phyloP scores from a whole-genome alignment of 1,139 yeast genomes.

The Debaryomycetaceae sp. region DNA sequence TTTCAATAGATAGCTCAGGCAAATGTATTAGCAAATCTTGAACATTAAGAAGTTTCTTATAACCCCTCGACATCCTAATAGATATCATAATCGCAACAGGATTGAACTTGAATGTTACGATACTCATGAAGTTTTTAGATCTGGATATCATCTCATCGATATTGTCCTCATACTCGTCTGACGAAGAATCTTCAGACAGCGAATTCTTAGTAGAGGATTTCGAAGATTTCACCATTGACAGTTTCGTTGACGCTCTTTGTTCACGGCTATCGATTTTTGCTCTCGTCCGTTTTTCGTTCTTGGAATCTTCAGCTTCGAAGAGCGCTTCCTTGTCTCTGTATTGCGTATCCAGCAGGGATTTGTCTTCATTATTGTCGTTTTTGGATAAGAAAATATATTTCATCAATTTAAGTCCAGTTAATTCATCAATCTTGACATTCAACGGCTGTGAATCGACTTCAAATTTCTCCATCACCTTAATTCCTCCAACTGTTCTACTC shows the following conservation, averaged over 20 bases:
- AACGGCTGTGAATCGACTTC: conserved; percentile 54
- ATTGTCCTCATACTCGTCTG: conserved; percentile 31
- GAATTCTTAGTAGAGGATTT: conserved; percentile 1
- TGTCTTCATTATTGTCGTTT: not conserved
- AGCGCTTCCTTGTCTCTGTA: not conserved
- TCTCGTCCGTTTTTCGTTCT: conserved; percentile 5
- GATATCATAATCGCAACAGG: conserved; percentile 53
- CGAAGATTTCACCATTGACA: conserved; percentile 1
- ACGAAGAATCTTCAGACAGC: conserved; percentile 1
- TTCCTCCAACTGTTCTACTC: conserved; percentile 68
- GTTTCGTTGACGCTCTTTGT: not conserved
- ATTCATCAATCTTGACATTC: conserved; percentile 56
- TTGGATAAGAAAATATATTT: conserved; percentile 38
- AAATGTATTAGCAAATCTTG: conserved; percentile 52
- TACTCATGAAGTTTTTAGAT: conserved; percentile 56
- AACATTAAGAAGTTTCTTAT: conserved; percentile 57
- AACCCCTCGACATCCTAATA: conserved; percentile 53
- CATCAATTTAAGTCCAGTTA: conserved; percentile 54
- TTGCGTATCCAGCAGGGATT: not conserved
- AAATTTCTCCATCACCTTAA: conserved; percentile 53
- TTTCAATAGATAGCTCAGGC: conserved; percentile 49
- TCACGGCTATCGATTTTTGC: conserved; percentile 2
- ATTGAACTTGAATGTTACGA: conserved; percentile 45
- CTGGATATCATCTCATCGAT: conserved; percentile 56
- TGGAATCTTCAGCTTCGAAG: conserved; percentile 7